These are phyloP conservation scores for Spathaspora girioi DNA, from an alignment of 805 yeast genomes.

Conservation along the genomic window DNA sequence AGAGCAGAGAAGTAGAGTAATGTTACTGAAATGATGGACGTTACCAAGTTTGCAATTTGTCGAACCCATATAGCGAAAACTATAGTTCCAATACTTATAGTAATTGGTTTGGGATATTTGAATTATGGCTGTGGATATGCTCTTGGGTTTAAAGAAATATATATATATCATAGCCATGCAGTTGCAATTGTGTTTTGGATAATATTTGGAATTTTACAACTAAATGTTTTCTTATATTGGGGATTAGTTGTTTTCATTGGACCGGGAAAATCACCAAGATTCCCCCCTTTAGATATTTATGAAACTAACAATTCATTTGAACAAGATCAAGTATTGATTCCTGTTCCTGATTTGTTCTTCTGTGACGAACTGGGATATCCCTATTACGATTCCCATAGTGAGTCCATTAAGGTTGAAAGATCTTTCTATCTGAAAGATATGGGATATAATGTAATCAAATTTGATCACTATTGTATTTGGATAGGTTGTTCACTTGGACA, in stretches of 20 bases:
- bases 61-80: constrained; percentile 8
- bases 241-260: constrained; percentile 43
- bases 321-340: constrained; percentile 15
- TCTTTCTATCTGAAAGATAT: constrained; percentile 63
- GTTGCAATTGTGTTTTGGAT: constrained; percentile 37
- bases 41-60: not conserved
- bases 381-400: constrained; percentile 67
- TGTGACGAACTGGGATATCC: constrained; percentile 78
- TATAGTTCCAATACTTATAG: constrained; percentile 24
- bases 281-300: constrained; percentile 33
- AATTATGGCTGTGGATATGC: constrained; percentile 43
- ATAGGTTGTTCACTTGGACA: constrained; percentile 71
- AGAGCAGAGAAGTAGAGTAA: not conserved
- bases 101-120: constrained; percentile 34
- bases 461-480: constrained; percentile 86
- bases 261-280: constrained; percentile 48
- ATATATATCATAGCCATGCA: constrained; percentile 21
- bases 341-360: constrained; percentile 56
- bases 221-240: constrained; percentile 39
- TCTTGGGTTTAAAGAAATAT: constrained; percentile 41
- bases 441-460: constrained; percentile 59
- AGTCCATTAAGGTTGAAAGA: constrained; percentile 61
- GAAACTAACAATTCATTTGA: constrained; percentile 6
- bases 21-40: not conserved
- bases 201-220: constrained; percentile 19